Conservation (phyloP, 768 basidiomycete genomes). For the Leccinum obscurum region DNA sequence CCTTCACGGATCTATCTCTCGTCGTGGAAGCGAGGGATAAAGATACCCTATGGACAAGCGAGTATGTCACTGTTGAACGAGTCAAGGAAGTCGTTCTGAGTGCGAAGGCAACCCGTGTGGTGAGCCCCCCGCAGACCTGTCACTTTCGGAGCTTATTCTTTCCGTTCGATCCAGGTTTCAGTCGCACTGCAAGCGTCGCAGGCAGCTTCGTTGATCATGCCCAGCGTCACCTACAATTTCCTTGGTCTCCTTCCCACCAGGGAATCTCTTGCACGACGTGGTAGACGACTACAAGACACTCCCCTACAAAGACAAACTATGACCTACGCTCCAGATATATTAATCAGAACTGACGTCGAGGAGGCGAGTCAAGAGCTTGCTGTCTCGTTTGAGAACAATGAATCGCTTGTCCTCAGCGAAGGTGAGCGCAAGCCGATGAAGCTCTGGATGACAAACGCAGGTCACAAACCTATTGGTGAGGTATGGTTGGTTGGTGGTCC, state of each 20-base stretch:
- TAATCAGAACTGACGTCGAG: conserved; percentile 61
- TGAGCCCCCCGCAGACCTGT: conserved; percentile 34
- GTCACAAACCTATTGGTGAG: conserved; percentile 58
- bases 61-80: conserved; percentile 55
- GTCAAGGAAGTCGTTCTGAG: conserved; percentile 62
- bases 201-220: conserved; percentile 55
- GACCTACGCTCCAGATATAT: conserved; percentile 69
- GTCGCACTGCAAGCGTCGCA: conserved; percentile 56
- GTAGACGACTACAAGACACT: conserved; percentile 75
- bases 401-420: conserved; percentile 53
- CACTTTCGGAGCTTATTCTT: not conserved
- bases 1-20: conserved; percentile 60
- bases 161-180: conserved; percentile 47
- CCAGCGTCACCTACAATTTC: conserved; percentile 65
- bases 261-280: conserved; percentile 70
- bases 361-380: conserved; percentile 64
- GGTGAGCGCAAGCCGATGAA: conserved; percentile 63
- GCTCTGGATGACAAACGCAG: conserved; percentile 67
- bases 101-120: conserved; percentile 64
- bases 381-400: conserved; percentile 55
- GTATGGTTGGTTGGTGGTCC: conserved; percentile 67
- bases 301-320: conserved; percentile 63
- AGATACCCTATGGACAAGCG: conserved; percentile 33
- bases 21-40: conserved; percentile 41
- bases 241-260: conserved; percentile 66